phyloP scores from a whole-genome alignment of 352 stramenopile genomes.

The Phytophthora cactorum region DNA sequence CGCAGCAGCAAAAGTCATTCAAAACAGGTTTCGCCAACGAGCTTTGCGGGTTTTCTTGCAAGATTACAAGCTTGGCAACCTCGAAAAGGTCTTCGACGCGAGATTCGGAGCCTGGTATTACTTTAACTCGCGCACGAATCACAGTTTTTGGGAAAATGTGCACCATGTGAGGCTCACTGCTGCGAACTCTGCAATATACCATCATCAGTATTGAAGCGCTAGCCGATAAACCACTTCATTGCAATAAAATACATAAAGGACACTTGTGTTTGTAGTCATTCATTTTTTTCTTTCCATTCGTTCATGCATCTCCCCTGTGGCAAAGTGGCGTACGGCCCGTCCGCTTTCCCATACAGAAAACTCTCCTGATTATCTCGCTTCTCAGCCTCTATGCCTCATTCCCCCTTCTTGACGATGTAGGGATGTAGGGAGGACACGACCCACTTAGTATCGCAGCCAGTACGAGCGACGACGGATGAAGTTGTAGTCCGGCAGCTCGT shows the following conservation, averaged over 20 bases:
- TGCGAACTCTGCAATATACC: conserved; percentile 28
- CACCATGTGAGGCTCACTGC: conserved; percentile 33
- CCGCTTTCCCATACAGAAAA: conserved; percentile 41
- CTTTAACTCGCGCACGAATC: conserved; percentile 57
- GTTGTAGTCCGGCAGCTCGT: conserved; percentile 99
- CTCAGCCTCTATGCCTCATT: conserved; percentile 43
- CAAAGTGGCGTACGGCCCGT: conserved; percentile 39
- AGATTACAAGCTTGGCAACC: conserved; percentile 42
- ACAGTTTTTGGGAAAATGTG: conserved; percentile 59
- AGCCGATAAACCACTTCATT: not conserved
- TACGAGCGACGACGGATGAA: conserved; percentile 99
- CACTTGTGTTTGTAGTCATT: conserved; percentile 26
- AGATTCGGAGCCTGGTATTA: conserved; percentile 60
- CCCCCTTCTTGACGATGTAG: conserved; percentile 36
- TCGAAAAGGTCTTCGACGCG: conserved; percentile 50
- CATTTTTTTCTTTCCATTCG: conserved; percentile 37
- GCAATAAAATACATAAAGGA: conserved; percentile 3
- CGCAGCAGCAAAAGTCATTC: conserved; percentile 43
- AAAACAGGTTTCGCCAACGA: conserved; percentile 45
- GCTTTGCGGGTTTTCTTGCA: conserved; percentile 41
- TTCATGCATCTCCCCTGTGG: conserved; percentile 33
- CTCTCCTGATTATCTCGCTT: conserved; percentile 32
- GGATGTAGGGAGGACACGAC: conserved; percentile 24
- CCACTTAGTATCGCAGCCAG: conserved; percentile 94
- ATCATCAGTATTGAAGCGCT: conserved; percentile 2